Conservation (phyloP, 2,329 filamentous ascomycete genomes). For the Mollisiaceae sp. region DNA sequence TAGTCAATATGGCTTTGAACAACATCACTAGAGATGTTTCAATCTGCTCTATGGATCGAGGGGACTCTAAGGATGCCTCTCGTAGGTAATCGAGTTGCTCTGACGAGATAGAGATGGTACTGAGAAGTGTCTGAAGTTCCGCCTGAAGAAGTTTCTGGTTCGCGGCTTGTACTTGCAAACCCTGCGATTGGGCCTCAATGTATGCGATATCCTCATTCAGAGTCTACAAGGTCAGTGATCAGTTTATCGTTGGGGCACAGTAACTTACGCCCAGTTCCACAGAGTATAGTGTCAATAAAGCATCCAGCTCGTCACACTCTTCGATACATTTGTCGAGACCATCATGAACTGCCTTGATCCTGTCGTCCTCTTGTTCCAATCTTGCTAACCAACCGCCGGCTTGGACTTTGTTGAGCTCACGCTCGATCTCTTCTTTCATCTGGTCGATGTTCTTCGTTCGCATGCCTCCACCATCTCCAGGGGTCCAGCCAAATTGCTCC, state of each 20-base stretch:
- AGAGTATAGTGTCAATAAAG: slow-evolving; percentile 89
- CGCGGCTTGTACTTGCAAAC: slow-evolving; percentile 93
- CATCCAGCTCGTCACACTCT: slow-evolving; percentile 96
- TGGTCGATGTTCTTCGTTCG: slow-evolving; percentile 78
- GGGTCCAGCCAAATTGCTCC: slow-evolving; percentile 85
- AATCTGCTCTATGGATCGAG: slow-evolving; percentile 74
- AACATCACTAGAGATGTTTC: slow-evolving; percentile 79
- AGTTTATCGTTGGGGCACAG: slow-evolving; percentile 22
- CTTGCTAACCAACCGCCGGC: slow-evolving; percentile 91
- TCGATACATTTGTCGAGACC: slow-evolving; percentile 89
- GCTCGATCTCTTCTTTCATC: slow-evolving; percentile 80
- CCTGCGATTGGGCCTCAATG: slow-evolving; percentile 96
- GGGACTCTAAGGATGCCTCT: slow-evolving; percentile 73
- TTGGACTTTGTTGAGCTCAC: slow-evolving; percentile 88
- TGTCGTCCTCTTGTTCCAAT: slow-evolving; percentile 84
- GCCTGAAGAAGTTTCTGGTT: slow-evolving; percentile 92
- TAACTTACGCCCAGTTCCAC: slow-evolving; percentile 84
- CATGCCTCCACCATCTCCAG: slow-evolving; percentile 64
- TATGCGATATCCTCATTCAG: slow-evolving; percentile 95
- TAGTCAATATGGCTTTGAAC: slow-evolving; percentile 92
- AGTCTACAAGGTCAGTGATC: slow-evolving; percentile 60
- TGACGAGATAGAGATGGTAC: slow-evolving; percentile 86
- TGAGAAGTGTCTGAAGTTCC: slow-evolving; percentile 86
- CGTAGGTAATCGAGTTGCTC: slow-evolving; percentile 76
- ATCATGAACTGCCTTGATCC: slow-evolving; percentile 82